These are phyloP conservation scores for Ophiostoma quercus DNA, from an alignment of 2,329 filamentous ascomycete genomes.

Conservation along the genomic window DNA sequence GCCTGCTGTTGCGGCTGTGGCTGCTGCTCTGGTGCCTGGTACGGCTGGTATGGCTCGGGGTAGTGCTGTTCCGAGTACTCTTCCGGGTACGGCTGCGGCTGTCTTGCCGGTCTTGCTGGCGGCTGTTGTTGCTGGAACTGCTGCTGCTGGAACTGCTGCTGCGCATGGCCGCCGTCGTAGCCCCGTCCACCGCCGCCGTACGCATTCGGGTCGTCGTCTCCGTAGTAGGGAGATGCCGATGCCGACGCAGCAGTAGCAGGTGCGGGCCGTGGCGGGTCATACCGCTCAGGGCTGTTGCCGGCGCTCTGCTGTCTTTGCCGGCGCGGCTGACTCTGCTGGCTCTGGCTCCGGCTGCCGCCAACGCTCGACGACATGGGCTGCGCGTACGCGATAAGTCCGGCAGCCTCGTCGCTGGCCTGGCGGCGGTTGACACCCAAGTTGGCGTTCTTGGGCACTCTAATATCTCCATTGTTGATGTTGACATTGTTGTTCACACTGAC, in stretches of 20 bases:
- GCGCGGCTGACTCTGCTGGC: not conserved
- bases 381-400: constrained; percentile 35
- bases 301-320: not conserved
- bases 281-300: constrained; percentile 23
- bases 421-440: constrained; percentile 17
- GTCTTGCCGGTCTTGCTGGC: no score
- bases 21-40: not conserved
- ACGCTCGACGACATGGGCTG: constrained; percentile 32
- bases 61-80: constrained; percentile 22
- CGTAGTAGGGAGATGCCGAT: not conserved
- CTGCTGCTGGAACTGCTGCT: not conserved
- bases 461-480: not conserved
- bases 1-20: not conserved
- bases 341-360: not conserved
- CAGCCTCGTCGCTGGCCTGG: constrained; percentile 31
- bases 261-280: constrained; percentile 8
- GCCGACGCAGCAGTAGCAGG: not conserved
- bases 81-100: not conserved
- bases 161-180: not conserved
- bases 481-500: not conserved
- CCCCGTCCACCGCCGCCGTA: constrained; percentile 4
- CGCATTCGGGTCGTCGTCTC: not conserved
- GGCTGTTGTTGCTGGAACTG: not conserved
- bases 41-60: not conserved
- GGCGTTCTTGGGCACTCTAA: not conserved